Conservation (phyloP, 73 alveolate species). For the Paramecium bursaria region DNA sequence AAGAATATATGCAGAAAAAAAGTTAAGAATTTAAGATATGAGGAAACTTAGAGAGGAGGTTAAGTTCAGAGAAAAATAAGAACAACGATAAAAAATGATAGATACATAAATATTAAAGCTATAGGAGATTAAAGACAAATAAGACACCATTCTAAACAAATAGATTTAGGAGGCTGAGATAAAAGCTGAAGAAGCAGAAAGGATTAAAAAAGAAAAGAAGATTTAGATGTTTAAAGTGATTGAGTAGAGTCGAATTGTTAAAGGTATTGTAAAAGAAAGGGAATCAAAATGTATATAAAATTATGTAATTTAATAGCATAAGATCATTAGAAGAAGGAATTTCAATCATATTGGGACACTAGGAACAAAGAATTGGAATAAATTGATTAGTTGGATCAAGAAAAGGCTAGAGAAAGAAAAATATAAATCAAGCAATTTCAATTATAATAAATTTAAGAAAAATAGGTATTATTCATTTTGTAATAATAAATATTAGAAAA, state of each 20-base stretch:
- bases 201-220: slow-evolving; percentile 39
- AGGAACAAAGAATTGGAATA: slow-evolving; percentile 49
- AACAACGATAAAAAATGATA: slow-evolving; percentile 15
- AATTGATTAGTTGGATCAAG: slow-evolving; percentile 7
- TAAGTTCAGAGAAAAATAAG: slow-evolving; percentile 38
- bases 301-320: slow-evolving; percentile 5
- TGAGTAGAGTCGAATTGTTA: slow-evolving; percentile 31
- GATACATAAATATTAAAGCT: slow-evolving; percentile 12
- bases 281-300: slow-evolving; percentile 38
- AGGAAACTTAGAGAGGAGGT: slow-evolving; percentile 51
- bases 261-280: slow-evolving; percentile 26
- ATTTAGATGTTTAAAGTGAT: slow-evolving; percentile 7
- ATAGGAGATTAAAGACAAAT: neutral
- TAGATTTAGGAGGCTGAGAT: slow-evolving; percentile 28
- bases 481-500: neutral
- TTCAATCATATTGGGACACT: slow-evolving; percentile 27
- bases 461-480: neutral
- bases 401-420: slow-evolving; percentile 21
- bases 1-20: slow-evolving; percentile 34
- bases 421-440: neutral
- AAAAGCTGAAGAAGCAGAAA: slow-evolving; percentile 55
- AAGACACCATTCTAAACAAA: slow-evolving; percentile 27
- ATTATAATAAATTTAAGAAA: slow-evolving; percentile 17
- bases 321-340: slow-evolving; percentile 51
- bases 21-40: slow-evolving; percentile 42